A percentile compares a stretch with the other conserved stretches of the same genome.
Conservation (phyloP, 306 rosid genomes). For the Cyclanthera cordifolia region DNA sequence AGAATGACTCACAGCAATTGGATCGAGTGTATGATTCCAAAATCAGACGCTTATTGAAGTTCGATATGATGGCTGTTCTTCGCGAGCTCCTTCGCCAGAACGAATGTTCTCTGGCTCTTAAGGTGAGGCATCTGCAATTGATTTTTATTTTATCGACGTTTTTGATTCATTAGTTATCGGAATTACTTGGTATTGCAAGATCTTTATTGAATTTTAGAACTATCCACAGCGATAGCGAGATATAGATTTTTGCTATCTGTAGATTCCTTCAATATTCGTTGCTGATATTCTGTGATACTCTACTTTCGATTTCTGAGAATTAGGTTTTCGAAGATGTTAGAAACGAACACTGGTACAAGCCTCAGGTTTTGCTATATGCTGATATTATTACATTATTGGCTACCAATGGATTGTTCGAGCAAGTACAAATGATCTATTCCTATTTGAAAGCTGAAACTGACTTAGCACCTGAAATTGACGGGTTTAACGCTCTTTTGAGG, state of each 20-base stretch:
- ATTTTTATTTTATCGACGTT: not conserved
- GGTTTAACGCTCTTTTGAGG: conserved; percentile 30
- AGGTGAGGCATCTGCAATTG: conserved; percentile 15
- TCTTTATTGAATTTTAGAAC: not conserved
- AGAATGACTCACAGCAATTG: conserved; percentile 10
- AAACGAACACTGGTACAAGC: conserved; percentile 36
- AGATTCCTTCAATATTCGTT: not conserved
- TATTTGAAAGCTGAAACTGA: conserved; percentile 26
- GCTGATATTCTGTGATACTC: not conserved
- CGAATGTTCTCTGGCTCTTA: conserved; percentile 42
- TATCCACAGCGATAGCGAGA: not conserved
- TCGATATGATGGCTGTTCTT: conserved; percentile 43
- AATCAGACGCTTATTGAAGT: conserved; percentile 34
- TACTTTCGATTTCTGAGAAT: not conserved
- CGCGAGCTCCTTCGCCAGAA: conserved; percentile 42
- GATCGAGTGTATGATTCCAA: conserved; percentile 26
- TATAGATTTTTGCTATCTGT: not conserved
- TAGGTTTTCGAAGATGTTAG: conserved; percentile 37
- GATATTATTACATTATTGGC: conserved; percentile 29
- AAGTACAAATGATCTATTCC: conserved; percentile 21
- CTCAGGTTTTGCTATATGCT: conserved; percentile 30
- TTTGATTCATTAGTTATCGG: not conserved
- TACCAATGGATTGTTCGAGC: conserved; percentile 26
- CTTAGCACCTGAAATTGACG: conserved; percentile 27
- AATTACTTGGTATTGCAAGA: not conserved